These are phyloP conservation scores for Amoebophrya sp. DNA, from an alignment of 169 alveolate species.

Conservation along the genomic window DNA sequence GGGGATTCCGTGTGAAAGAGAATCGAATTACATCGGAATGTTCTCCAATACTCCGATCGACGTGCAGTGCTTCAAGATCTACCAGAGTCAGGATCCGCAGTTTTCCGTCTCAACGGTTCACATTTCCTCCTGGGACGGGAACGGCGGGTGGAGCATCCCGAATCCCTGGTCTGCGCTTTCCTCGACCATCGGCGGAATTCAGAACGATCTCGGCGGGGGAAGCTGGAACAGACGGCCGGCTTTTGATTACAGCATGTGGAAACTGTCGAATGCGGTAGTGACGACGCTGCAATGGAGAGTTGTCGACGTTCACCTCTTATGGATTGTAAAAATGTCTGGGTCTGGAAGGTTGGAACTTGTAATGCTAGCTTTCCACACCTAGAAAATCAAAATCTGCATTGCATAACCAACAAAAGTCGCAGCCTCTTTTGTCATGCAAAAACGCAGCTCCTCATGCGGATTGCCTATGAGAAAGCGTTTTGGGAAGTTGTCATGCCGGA, in stretches of 20 bases:
- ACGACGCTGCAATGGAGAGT: background rate
- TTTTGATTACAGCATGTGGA: background rate
- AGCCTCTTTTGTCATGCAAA: no score
- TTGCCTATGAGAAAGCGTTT: no score
- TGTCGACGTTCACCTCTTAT: conserved; percentile 6
- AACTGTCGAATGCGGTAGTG: background rate
- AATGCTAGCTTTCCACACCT: no score
- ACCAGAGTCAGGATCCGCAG: background rate
- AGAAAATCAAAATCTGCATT: no score
- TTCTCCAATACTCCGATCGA: background rate
- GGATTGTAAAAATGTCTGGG: no score
- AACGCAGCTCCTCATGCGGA: no score
- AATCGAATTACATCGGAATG: background rate
- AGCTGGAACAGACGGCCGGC: background rate
- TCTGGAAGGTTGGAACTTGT: no score
- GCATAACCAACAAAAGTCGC: no score
- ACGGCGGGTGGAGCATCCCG: background rate
- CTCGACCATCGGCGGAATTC: background rate
- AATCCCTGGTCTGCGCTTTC: background rate
- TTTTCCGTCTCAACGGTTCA: background rate
- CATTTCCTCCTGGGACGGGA: background rate
- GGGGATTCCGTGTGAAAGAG: background rate
- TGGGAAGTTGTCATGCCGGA: no score
- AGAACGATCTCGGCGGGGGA: background rate
- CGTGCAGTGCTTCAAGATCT: background rate